Evolutionary conservation across 768 basidiomycete genomes (phyloP).

Genomic region (Holtermannia corniformis): DNA sequence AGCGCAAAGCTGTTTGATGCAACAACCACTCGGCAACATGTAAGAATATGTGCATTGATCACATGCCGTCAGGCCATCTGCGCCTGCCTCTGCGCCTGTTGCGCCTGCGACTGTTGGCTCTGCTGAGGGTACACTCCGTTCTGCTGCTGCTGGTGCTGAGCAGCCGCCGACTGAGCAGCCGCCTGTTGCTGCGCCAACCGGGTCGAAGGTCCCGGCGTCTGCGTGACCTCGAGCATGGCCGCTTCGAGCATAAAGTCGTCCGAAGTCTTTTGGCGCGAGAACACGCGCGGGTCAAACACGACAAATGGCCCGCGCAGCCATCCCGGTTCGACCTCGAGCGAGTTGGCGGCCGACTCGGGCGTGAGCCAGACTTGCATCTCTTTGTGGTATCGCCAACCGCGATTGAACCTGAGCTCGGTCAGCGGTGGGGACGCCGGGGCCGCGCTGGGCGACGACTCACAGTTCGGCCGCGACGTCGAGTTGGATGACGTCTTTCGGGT

Average conservation of each 20-base stretch:
- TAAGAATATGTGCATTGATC: background rate
- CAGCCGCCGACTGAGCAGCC: background rate
- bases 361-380: conserved; percentile 79
- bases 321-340: conserved; percentile 34
- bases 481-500: conserved; percentile 81
- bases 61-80: background rate
- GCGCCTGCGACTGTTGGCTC: background rate
- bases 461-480: conserved; percentile 83
- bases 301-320: conserved; percentile 82
- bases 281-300: conserved; percentile 50
- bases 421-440: background rate
- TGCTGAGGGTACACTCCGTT: background rate
- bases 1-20: background rate
- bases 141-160: background rate
- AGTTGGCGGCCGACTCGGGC: conserved; percentile 65
- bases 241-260: conserved; percentile 33
- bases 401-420: conserved; percentile 57
- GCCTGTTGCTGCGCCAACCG: background rate
- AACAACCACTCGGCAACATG: background rate
- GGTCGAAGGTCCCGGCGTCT: background rate
- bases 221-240: conserved; percentile 22
- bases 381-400: conserved; percentile 96
- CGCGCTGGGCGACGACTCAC: conserved; percentile 51
- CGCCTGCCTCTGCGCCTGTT: background rate
- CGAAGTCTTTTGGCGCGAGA: conserved; percentile 23